phyloP scores from a whole-genome alignment of 129 eudicot species.

The Logfia minima region DNA sequence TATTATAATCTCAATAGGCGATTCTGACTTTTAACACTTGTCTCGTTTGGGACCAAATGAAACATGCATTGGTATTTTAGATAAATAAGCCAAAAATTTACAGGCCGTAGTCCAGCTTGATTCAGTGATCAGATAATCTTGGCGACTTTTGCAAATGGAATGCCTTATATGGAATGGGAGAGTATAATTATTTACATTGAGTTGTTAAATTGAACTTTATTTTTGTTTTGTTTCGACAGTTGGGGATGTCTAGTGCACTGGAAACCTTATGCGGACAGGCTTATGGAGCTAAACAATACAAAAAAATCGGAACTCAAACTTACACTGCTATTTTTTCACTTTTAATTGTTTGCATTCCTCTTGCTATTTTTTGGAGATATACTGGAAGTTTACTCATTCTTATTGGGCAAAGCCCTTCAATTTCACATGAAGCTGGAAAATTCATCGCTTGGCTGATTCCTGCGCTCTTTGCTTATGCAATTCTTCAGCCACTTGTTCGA shows the following conservation, averaged over 20 bases:
- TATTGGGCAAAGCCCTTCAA: slow-evolving; percentile 65
- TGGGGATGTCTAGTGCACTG: slow-evolving; percentile 71
- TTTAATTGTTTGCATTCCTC: slow-evolving; percentile 54
- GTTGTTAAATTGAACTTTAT: background rate
- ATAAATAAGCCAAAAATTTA: no score
- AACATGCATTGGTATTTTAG: background rate
- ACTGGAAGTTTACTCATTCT: slow-evolving; percentile 45
- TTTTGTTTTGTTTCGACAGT: slow-evolving; percentile 35
- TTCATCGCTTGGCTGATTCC: slow-evolving; percentile 59
- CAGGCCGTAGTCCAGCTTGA: background rate
- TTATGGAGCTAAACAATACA: slow-evolving; percentile 74
- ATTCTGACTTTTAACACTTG: background rate
- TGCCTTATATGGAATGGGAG: background rate
- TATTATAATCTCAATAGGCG: background rate
- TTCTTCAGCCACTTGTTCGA: slow-evolving; percentile 67
- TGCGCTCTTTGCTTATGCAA: slow-evolving; percentile 59
- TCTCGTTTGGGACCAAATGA: background rate
- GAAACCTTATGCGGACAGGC: slow-evolving; percentile 88
- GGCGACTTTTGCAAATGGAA: background rate
- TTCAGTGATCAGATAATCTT: background rate
- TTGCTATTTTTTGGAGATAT: slow-evolving; percentile 59
- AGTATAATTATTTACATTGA: background rate
- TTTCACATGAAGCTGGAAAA: slow-evolving; percentile 63
- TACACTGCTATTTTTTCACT: slow-evolving; percentile 70
- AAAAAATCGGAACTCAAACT: slow-evolving; percentile 61